phyloP scores from a whole-genome alignment of 768 basidiomycete species.

The Boletus rufocinnamomeus region DNA sequence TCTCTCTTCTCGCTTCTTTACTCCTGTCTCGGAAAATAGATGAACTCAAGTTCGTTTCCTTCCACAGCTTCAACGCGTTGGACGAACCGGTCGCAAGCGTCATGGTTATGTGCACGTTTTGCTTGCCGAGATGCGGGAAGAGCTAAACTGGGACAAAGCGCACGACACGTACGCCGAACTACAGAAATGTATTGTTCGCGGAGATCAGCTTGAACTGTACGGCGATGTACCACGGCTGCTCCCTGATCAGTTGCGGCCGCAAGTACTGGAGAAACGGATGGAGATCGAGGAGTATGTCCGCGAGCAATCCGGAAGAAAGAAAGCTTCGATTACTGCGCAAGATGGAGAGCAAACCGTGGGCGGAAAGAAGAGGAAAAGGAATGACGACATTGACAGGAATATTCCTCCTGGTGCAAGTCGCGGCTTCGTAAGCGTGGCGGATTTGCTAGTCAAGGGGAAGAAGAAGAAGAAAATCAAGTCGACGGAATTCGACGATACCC shows the following conservation, averaged over 20 bases:
- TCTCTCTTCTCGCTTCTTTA: neutral
- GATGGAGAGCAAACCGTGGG: constrained; percentile 34
- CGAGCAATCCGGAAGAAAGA: constrained; percentile 43
- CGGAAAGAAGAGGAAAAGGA: constrained; percentile 66
- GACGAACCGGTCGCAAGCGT: constrained; percentile 92
- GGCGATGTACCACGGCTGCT: constrained; percentile 88
- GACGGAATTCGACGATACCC: constrained; percentile 49
- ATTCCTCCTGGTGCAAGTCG: constrained; percentile 71
- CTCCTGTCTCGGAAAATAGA: neutral
- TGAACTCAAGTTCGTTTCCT: constrained; percentile 5
- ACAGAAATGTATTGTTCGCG: constrained; percentile 83
- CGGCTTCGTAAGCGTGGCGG: constrained; percentile 70
- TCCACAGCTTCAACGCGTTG: constrained; percentile 87
- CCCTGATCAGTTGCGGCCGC: constrained; percentile 74
- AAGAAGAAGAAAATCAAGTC: constrained; percentile 44
- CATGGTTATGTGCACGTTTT: constrained; percentile 89
- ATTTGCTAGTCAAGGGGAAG: constrained; percentile 58
- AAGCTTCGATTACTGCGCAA: constrained; percentile 24
- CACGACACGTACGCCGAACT: constrained; percentile 85
- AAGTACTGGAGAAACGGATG: constrained; percentile 79
- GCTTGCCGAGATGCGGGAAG: constrained; percentile 88
- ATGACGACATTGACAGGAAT: constrained; percentile 66
- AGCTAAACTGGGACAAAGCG: constrained; percentile 86
- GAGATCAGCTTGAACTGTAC: constrained; percentile 87
- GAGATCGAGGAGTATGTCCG: constrained; percentile 75